Evolutionary conservation across 768 basidiomycete species (phyloP).

Genomic region (Serendipita sp.): DNA sequence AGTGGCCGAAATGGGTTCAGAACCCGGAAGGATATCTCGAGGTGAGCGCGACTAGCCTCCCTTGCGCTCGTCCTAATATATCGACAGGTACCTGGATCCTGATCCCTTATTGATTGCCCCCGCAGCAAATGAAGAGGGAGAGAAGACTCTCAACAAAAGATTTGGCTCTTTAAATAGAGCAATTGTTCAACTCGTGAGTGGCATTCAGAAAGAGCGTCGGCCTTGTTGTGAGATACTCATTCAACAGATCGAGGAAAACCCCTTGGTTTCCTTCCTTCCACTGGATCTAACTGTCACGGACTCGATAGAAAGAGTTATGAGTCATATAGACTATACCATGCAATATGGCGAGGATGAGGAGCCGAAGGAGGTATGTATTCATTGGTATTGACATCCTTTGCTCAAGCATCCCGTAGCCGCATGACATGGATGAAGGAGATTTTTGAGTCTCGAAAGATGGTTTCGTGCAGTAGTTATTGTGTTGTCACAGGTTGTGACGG

Average conservation of each 20-base stretch:
- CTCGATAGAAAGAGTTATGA: slow-evolving; percentile 77
- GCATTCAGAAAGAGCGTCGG: background rate
- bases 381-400: slow-evolving; percentile 7
- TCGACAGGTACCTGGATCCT: slow-evolving; percentile 72
- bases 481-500: background rate
- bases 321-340: slow-evolving; percentile 96
- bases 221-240: background rate
- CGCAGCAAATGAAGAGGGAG: slow-evolving; percentile 34
- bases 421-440: slow-evolving; percentile 86
- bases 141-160: slow-evolving; percentile 45
- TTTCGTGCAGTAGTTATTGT: background rate
- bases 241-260: slow-evolving; percentile 89
- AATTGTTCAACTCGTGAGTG: slow-evolving; percentile 77
- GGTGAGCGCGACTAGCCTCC: slow-evolving; percentile 29
- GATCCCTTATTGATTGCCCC: slow-evolving; percentile 70
- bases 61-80: background rate
- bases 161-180: slow-evolving; percentile 93
- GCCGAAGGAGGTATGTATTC: slow-evolving; percentile 61
- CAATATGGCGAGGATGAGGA: slow-evolving; percentile 99
- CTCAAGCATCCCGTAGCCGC: slow-evolving; percentile 38
- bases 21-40: slow-evolving; percentile 63
- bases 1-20: slow-evolving; percentile 59
- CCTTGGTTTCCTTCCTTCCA: slow-evolving; percentile 91
- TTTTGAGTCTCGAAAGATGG: slow-evolving; percentile 25
- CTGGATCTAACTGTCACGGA: slow-evolving; percentile 82